Base-by-base conservation (phyloP, 306 rosid genomes). In the Ormosia emarginata region DNA sequence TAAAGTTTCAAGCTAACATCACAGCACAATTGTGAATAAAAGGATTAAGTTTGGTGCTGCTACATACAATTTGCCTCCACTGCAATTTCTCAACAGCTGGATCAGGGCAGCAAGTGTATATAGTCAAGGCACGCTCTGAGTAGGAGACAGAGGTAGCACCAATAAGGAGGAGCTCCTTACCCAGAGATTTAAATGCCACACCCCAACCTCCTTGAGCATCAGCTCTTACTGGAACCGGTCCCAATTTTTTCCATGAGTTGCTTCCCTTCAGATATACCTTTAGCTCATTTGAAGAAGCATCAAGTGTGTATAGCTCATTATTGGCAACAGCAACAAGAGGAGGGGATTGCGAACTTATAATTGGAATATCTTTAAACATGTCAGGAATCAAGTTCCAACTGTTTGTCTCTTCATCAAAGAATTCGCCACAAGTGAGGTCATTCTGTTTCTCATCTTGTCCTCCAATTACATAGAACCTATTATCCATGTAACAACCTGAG, bases 131-230 rank as follows among this genome's bases (percentile, higher is more conserved):
- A 74, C 71, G 41, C 2, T 32, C 59, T 63, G 85, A 79, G 58
- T 7, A 32, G 8, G 85, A 55, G 10, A 57, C 29, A 1, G 84
- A 50, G 2, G 89, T 82, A 52, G 88, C 84, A 12, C 94, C 93
- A 33, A 92, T 84, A 40, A 92, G 89, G 67, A 94, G 90, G 8
- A 94, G 86, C 85, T 94, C 97, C 34, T 86, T 80, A 0, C 97
- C 98, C 15, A 94, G 85, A 2, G 97, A 92, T 82, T 92, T 94
- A 43, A 94, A 94, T 2, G 97, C 97, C 12, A 94, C 90, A 30
- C 98, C 98, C 94, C 93, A 92, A 13, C 97, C 98, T 12, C 82
- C 34, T 40, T n/a, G 78, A n/a, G 58, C 80, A 84, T 88, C 88
- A 36, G 91, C 94, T 49, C 82, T 82, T 17, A 92, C 91, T 0